Percentiles rank a stretch among this genome's conserved stretches.
Conservation (phyloP, 345 rosid species). For the Linum usitatissimum region DNA sequence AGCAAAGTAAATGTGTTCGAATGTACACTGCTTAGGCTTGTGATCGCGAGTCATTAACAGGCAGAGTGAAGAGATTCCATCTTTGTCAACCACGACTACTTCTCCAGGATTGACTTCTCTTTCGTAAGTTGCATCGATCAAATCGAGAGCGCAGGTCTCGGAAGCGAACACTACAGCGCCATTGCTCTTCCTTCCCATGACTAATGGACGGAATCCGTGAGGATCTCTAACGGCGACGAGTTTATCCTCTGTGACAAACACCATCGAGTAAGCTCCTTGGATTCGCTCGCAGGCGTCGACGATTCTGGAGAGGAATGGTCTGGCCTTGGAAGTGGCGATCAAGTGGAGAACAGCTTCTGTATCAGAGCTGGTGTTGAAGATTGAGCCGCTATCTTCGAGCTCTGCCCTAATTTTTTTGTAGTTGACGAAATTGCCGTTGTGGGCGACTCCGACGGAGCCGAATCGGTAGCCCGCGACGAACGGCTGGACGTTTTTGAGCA, state of each 20-base stretch:
- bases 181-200: conserved; percentile 95
- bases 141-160: conserved; percentile 94
- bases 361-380: conserved; percentile 87
- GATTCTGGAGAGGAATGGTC: conserved; percentile 81
- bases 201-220: conserved; percentile 76
- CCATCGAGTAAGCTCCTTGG: conserved; percentile 91
- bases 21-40: conserved; percentile 69
- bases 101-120: conserved; percentile 94
- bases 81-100: conserved; percentile 74
- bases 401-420: conserved; percentile 48
- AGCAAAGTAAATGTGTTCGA: conserved; percentile 85
- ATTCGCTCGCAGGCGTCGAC: conserved; percentile 87
- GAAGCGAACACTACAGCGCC: conserved; percentile 92
- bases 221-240: conserved; percentile 96
- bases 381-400: conserved; percentile 83
- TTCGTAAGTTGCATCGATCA: conserved; percentile 89
- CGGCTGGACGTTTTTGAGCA: conserved; percentile 97
- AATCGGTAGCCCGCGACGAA: conserved; percentile 87
- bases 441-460: conserved; percentile 91
- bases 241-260: conserved; percentile 83
- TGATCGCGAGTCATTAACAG: conserved; percentile 46
- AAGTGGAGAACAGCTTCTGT: conserved; percentile 96
- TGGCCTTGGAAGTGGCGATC: conserved; percentile 80
- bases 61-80: conserved; percentile 74
- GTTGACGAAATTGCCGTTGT: conserved; percentile 88